phyloP scores from a whole-genome alignment of 2,329 filamentous ascomycete genomes.

The Juglanconis juglandina region DNA sequence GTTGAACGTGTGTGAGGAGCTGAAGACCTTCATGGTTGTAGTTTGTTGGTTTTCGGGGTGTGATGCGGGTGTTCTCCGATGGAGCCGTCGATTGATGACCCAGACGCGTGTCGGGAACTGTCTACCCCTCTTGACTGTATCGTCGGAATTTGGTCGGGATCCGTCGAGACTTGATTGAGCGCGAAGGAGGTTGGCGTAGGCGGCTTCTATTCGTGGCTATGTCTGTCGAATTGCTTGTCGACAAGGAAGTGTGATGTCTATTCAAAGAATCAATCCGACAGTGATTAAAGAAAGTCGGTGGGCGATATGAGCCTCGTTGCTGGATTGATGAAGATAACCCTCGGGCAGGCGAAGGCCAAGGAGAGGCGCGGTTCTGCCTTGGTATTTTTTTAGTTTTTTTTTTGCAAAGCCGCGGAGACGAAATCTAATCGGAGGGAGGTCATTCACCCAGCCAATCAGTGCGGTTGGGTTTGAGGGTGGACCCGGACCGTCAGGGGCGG shows the following conservation, averaged over 20 bases:
- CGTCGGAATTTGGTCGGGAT: not conserved
- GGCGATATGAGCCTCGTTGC: not conserved
- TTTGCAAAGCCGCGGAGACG: conserved; percentile 13
- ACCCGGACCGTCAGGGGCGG: not conserved
- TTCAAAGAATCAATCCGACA: not conserved
- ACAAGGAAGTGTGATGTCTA: not conserved
- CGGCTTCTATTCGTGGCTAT: not conserved
- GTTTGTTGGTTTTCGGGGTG: not conserved
- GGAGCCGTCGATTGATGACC: not conserved
- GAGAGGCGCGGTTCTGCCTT: conserved; percentile 11
- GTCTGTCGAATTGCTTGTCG: not conserved
- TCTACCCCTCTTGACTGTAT: too few species aligned
- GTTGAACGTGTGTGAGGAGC: conserved; percentile 83
- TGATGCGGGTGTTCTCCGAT: not conserved
- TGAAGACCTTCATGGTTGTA: conserved; percentile 63
- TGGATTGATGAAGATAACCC: not conserved
- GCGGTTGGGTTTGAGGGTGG: conserved; percentile 8
- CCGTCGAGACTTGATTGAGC: too few species aligned
- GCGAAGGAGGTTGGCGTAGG: too few species aligned
- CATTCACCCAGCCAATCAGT: conserved; percentile 13
- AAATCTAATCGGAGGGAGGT: conserved; percentile 26
- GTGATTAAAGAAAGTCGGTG: conserved; percentile 13
- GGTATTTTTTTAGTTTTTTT: conserved; percentile 1
- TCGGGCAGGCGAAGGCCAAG: conserved; percentile 1
- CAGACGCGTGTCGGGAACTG: too few species aligned